Evolutionary conservation across 306 rosid species (phyloP), one percentile per base, ranked within the genome.

Genomic region (Cicer bijugum): DNA sequence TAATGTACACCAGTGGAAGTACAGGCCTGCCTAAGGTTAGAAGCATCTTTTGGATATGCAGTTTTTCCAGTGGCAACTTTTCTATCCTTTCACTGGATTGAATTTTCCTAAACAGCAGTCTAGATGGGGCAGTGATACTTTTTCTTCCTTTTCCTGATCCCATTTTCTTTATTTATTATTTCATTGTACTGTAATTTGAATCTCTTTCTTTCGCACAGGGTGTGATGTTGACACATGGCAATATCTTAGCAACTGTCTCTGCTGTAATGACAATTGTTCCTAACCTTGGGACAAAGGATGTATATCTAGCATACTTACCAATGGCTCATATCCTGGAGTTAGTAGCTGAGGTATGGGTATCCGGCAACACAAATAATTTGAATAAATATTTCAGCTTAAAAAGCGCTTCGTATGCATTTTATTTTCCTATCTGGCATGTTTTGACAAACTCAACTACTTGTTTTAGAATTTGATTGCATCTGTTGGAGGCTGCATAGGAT

Each of bases 1-100:
- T 95, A 79, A 95, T 91, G 99, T 95, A 95, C 84, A 91, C 99
- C 47, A 95, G 99, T 82, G 99, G 99, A 84, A 95, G 99, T 81
- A 91, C 97, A 8, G 99, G 99, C 76, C 80, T 91, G 70, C 97
- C 99, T 33, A 91, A 91, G 99, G 99, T 95, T 74, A 72, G 85
- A 80, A 82, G 77, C 81, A 35, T 82, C 82, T 79, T 56, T 63
- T 52, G 37, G 67, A 12, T 16, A 48, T 48, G 28, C 52, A 35
- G 52, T 67, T 83, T 44, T 62, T 63, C 60, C 19, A 19, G 12
- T 68, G 64, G 28, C 48, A 44, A 35, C 5, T 56, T 72, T 64
- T 68, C 61, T 47, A 15, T 70, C 33, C 44, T 16, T 59, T 20
- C 58, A 16, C 74, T 28, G 56, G 78, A 71, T 84, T 63, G 16